These are phyloP conservation scores for Bryum argenteum DNA, from an alignment of 225 moss, liverwort and hornwort species.

Conservation along the genomic window DNA sequence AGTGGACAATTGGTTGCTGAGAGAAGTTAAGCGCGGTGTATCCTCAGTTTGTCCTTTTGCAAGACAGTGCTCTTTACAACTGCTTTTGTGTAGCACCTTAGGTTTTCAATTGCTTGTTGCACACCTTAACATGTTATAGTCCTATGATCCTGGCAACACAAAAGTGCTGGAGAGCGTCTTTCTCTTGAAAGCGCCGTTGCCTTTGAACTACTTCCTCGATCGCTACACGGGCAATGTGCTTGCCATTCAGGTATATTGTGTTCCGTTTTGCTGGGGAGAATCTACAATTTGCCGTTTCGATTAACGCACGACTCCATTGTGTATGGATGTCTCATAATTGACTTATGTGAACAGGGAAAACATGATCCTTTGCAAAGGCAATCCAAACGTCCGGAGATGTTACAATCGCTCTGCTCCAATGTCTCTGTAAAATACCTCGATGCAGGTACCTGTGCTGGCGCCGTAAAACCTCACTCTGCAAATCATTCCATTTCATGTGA, in stretches of 20 bases:
- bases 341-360: constrained; percentile 59
- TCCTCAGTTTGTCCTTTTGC: constrained; percentile 51
- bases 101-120: constrained; percentile 5
- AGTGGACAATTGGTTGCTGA: constrained; percentile 84
- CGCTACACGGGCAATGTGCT: constrained; percentile 74
- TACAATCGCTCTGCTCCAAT: constrained; percentile 86
- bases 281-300: background rate
- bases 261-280: background rate
- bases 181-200: constrained; percentile 78
- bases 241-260: constrained; percentile 66
- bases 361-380: constrained; percentile 85
- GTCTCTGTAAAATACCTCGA: constrained; percentile 79
- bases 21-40: constrained; percentile 94
- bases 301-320: background rate
- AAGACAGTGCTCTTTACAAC: constrained; percentile 13
- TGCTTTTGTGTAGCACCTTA: constrained; percentile 15
- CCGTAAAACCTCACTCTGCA: background rate
- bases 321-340: constrained; percentile 7
- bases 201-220: constrained; percentile 87
- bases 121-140: constrained; percentile 68
- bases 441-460: constrained; percentile 57
- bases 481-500: background rate
- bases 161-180: constrained; percentile 85
- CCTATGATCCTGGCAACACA: constrained; percentile 88
- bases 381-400: constrained; percentile 72